Evolutionary conservation across 2,329 filamentous ascomycete genomes (phyloP).

Genomic region (Neonectria ditissima): DNA sequence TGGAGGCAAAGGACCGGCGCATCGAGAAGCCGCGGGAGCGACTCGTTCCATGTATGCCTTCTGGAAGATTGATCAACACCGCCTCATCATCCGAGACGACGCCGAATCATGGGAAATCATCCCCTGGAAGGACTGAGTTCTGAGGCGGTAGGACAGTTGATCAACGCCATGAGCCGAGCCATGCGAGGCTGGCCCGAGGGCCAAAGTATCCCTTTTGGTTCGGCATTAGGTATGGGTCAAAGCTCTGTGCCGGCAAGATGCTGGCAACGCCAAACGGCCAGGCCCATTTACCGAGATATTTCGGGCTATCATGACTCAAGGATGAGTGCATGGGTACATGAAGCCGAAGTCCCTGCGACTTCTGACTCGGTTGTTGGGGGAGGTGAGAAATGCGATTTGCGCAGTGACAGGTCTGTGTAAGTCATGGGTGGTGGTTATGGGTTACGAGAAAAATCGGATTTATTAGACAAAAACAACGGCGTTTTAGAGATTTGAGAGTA

Average conservation of each 20-base stretch:
- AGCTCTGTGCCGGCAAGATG: neutral
- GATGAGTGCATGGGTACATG: neutral
- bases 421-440: neutral
- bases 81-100: constrained; percentile 75
- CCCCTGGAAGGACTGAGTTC: constrained; percentile 60
- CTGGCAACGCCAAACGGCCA: neutral
- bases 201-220: neutral
- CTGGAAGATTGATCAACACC: constrained; percentile 78
- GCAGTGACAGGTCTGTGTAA: constrained; percentile 2
- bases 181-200: constrained; percentile 1
- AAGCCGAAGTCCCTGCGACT: neutral
- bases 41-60: constrained; percentile 71
- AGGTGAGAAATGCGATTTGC: neutral
- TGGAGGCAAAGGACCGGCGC: constrained; percentile 70
- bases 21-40: constrained; percentile 73
- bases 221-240: neutral
- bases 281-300: neutral
- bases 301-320: neutral
- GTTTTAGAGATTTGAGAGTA: constrained; percentile 11
- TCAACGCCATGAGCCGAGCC: neutral
- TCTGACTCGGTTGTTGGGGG: constrained; percentile 1
- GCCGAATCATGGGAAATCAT: constrained; percentile 72
- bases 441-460: constrained; percentile 8
- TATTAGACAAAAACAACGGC: constrained; percentile 29
- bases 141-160: neutral